Evolutionary conservation across 306 rosid species (phyloP).

Genomic region (Cotoneaster glaucophyllus): DNA sequence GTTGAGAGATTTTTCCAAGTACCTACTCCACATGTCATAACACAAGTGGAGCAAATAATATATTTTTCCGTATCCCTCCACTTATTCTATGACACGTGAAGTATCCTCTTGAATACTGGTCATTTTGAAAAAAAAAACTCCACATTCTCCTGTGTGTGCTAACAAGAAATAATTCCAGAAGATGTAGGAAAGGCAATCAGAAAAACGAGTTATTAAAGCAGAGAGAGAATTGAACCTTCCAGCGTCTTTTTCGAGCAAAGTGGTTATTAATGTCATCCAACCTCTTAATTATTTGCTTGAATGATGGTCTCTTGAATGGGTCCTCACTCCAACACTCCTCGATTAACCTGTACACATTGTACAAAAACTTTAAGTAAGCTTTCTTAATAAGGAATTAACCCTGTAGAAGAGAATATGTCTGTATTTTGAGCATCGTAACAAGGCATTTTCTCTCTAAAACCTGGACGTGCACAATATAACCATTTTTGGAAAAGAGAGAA

Average conservation of each 20-base stretch:
- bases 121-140: no score
- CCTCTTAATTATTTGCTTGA: constrained; percentile 59
- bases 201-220: not conserved
- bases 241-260: constrained; percentile 46
- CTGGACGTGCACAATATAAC: not conserved
- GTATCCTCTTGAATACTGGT: no score
- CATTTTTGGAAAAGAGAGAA: not conserved
- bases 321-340: constrained; percentile 76
- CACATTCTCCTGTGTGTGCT: not conserved
- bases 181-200: not conserved
- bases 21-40: no score
- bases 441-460: not conserved
- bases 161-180: not conserved
- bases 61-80: no score
- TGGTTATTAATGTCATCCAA: constrained; percentile 60
- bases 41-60: no score
- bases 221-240: constrained; percentile 62
- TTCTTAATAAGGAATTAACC: constrained; percentile 11
- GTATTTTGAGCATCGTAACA: not conserved
- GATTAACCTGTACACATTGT: constrained; percentile 53
- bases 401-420: not conserved
- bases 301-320: constrained; percentile 75
- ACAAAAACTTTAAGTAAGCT: constrained; percentile 2
- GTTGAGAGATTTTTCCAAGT: no score
- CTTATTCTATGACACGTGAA: no score